phyloP scores from a whole-genome alignment of 2,329 filamentous ascomycete species.

The Zasmidium angulare region DNA sequence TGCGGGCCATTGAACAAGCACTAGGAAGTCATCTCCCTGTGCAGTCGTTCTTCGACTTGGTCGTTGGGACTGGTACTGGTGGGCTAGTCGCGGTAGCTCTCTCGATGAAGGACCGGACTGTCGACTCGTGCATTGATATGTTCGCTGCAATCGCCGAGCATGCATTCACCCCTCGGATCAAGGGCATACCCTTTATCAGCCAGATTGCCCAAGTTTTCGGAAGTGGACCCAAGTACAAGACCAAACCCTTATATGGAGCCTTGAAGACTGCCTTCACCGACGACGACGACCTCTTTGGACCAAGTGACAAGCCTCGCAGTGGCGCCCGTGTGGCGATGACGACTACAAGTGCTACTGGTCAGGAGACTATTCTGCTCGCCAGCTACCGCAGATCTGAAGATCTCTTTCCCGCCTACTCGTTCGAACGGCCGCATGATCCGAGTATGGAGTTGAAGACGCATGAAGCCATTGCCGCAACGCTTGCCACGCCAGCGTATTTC shows the following conservation, averaged over 20 bases:
- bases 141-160: slow-evolving; percentile 42
- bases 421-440: slow-evolving; percentile 41
- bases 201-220: slow-evolving; percentile 31
- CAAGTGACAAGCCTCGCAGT: slow-evolving; percentile 21
- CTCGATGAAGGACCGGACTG: slow-evolving; percentile 38
- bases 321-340: slow-evolving; percentile 45
- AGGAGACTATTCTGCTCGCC: slow-evolving; percentile 43
- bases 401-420: slow-evolving; percentile 35
- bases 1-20: slow-evolving; percentile 42
- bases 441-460: slow-evolving; percentile 48
- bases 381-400: slow-evolving; percentile 46
- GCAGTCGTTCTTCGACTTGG: slow-evolving; percentile 51
- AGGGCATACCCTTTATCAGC: slow-evolving; percentile 36
- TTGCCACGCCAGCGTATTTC: slow-evolving; percentile 53
- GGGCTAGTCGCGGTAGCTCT: slow-evolving; percentile 48
- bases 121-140: slow-evolving; percentile 41
- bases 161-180: slow-evolving; percentile 44
- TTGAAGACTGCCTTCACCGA: slow-evolving; percentile 42
- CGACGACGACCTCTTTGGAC: slow-evolving; percentile 32
- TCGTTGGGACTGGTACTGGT: slow-evolving; percentile 49
- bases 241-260: slow-evolving; percentile 35
- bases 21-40: slow-evolving; percentile 43
- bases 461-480: slow-evolving; percentile 54
- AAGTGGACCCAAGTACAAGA: slow-evolving; percentile 35
- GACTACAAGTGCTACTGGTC: slow-evolving; percentile 42